phyloP scores from a whole-genome alignment of 108 stramenopile species.

The Cyclostephanos invisitatus region DNA sequence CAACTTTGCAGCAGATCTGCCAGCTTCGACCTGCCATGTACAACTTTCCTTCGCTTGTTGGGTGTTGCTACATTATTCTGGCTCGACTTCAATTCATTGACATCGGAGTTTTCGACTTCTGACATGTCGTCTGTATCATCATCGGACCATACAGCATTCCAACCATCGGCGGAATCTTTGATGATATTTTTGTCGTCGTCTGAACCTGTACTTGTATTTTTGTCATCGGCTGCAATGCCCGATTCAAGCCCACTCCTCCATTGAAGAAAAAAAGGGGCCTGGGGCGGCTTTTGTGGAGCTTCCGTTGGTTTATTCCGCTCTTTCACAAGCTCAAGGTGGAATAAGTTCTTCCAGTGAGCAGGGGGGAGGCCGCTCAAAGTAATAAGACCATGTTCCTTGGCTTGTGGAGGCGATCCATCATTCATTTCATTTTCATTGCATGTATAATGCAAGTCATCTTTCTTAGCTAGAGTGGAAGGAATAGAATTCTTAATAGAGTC shows the following conservation, averaged over 20 bases:
- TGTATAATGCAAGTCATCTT: constrained; percentile 10
- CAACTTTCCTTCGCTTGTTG: constrained; percentile 60
- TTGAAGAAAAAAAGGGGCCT: constrained; percentile 97
- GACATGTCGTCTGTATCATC: constrained; percentile 70
- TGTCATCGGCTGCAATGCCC: constrained; percentile 23
- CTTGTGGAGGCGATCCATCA: constrained; percentile 33
- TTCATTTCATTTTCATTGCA: constrained; percentile 44
- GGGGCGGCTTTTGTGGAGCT: constrained; percentile 91
- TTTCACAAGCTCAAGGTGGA: constrained; percentile 94
- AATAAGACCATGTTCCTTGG: constrained; percentile 75
- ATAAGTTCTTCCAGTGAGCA: constrained; percentile 95
- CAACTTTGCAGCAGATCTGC: constrained; percentile 71
- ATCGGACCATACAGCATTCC: constrained; percentile 87
- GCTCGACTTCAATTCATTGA: constrained; percentile 17
- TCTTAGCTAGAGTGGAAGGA: constrained; percentile 17
- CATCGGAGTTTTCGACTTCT: constrained; percentile 36
- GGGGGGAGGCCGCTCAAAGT: constrained; percentile 90
- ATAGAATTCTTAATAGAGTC: constrained; percentile 18
- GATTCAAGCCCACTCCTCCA: constrained; percentile 70
- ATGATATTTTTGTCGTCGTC: constrained; percentile 20
- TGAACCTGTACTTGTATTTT: constrained; percentile 3
- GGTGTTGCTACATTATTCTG: constrained; percentile 7
- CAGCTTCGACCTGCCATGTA: constrained; percentile 69
- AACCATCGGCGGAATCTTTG: constrained; percentile 55
- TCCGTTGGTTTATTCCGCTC: constrained; percentile 93